phyloP scores from a whole-genome alignment of 441 rosid species.

The Populus tomentosa region DNA sequence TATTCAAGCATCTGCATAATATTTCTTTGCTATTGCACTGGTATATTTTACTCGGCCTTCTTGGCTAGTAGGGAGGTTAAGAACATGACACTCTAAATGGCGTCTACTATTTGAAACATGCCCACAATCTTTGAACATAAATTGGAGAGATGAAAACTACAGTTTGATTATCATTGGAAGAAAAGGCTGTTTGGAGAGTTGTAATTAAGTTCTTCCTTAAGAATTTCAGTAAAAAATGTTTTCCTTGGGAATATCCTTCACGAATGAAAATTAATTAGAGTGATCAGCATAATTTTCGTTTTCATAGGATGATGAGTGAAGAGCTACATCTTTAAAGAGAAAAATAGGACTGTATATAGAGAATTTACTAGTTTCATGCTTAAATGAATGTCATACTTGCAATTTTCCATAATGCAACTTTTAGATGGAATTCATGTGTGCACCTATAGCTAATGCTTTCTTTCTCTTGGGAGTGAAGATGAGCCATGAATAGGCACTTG shows the following conservation, averaged over 20 bases:
- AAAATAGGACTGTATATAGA: background rate
- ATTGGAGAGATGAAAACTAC: background rate
- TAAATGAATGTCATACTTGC: background rate
- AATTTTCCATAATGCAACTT: background rate
- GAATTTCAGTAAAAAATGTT: background rate
- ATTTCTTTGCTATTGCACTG: too few relatives aligned
- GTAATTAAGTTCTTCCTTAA: too few relatives aligned
- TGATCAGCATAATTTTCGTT: background rate
- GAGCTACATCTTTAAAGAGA: background rate
- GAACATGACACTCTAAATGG: background rate
- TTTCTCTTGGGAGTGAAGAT: background rate
- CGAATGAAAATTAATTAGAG: background rate
- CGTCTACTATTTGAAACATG: background rate
- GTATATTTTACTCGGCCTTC: background rate
- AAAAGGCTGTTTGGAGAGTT: too few relatives aligned
- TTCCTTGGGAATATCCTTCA: background rate
- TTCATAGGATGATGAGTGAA: background rate
- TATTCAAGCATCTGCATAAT: too few relatives aligned
- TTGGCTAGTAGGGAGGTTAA: background rate
- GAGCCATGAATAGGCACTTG: background rate
- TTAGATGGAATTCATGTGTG: background rate
- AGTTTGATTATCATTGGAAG: background rate
- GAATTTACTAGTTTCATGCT: background rate
- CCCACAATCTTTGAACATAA: background rate
- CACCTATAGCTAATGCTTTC: background rate